phyloP scores from a whole-genome alignment of 495 filamentous ascomycete species.

The Corynascus novoguineensis region DNA sequence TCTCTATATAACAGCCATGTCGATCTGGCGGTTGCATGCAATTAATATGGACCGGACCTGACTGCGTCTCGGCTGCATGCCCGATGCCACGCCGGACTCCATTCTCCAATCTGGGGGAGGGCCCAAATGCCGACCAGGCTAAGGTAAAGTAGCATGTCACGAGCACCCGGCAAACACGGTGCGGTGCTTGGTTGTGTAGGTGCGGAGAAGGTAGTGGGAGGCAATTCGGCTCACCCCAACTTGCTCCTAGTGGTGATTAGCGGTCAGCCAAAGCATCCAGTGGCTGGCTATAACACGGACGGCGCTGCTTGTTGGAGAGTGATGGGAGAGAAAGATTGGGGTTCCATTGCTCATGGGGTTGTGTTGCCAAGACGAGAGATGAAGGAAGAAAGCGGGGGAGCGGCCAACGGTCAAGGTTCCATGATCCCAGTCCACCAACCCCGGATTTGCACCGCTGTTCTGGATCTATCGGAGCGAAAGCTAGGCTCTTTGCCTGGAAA shows the following conservation, averaged over 20 bases:
- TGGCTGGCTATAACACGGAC: too few relatives aligned
- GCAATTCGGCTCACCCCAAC: too few relatives aligned
- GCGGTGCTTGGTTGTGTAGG: too few relatives aligned
- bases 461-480: neutral
- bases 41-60: neutral
- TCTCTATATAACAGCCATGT: neutral
- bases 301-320: conserved; percentile 2
- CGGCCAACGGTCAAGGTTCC: neutral
- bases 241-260: too few relatives aligned
- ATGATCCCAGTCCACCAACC: neutral
- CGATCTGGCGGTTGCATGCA: neutral
- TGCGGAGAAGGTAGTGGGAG: conserved; percentile 14
- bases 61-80: neutral
- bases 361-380: neutral
- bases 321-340: neutral
- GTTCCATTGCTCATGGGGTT: too few relatives aligned
- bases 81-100: neutral
- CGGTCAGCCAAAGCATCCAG: too few relatives aligned
- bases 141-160: conserved; percentile 12
- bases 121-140: conserved; percentile 8
- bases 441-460: neutral
- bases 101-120: conserved; percentile 10
- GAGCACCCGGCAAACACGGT: neutral
- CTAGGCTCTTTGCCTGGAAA: neutral
- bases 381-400: conserved; percentile 6